Evolutionary conservation across 73 alveolate species (phyloP).

Genomic region (Paramecium pentaurelia): DNA sequence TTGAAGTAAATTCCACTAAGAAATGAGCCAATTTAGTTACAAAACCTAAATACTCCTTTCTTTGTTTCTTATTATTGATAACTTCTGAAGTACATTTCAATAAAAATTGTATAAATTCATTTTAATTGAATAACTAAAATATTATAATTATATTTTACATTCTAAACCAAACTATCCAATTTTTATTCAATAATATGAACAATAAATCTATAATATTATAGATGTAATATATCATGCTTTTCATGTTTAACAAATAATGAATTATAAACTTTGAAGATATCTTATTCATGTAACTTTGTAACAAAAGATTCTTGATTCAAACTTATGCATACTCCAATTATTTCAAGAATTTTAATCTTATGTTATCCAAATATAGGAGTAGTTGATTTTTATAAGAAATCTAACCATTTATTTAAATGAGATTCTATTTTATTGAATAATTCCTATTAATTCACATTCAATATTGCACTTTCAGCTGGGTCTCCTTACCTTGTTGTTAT

Average conservation of each 20-base stretch:
- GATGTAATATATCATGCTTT: not conserved
- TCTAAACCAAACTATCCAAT: not conserved
- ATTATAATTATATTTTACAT: not conserved
- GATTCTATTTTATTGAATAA: not conserved
- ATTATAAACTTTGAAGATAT: not conserved
- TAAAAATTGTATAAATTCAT: not conserved
- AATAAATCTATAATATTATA: not conserved
- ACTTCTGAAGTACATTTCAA: not conserved
- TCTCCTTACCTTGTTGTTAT: not conserved
- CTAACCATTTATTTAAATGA: not conserved
- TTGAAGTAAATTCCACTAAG: not conserved
- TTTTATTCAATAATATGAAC: not conserved
- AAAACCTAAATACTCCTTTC: not conserved
- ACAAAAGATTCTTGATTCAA: not conserved
- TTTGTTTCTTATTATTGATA: not conserved
- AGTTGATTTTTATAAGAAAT: not conserved
- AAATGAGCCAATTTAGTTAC: not conserved
- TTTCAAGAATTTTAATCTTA: not conserved
- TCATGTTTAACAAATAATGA: not conserved
- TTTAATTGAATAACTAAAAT: not conserved
- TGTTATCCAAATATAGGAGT: not conserved
- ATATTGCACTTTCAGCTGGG: not conserved
- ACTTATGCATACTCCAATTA: not conserved
- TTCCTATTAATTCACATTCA: not conserved
- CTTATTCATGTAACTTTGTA: not conserved